Percentiles rank a stretch among this genome's conserved stretches.
Evolutionary conservation across 768 basidiomycete genomes (phyloP).

Genomic region (Erythrobasidium yunnanense): DNA sequence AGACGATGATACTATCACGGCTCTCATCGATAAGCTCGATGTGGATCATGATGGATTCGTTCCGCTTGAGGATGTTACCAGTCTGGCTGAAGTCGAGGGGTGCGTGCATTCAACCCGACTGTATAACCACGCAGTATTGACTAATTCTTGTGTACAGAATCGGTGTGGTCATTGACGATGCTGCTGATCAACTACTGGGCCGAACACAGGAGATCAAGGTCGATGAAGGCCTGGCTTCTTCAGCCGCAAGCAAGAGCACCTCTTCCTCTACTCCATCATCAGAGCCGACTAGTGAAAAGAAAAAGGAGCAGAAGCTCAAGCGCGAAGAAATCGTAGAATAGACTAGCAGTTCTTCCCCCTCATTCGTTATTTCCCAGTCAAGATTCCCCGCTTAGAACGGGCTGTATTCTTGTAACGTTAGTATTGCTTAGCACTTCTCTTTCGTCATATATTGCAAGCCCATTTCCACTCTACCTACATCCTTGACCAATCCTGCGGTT

Average conservation of each 20-base stretch:
- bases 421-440: too few relatives aligned
- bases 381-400: too few relatives aligned
- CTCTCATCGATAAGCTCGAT: slow-evolving; percentile 83
- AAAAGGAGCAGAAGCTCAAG: slow-evolving; percentile 22
- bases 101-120: slow-evolving; percentile 47
- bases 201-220: background rate
- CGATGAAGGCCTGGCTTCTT: slow-evolving; percentile 7
- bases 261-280: background rate
- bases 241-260: background rate
- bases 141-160: background rate
- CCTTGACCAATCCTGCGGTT: too few relatives aligned
- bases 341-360: background rate
- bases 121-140: background rate
- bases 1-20: slow-evolving; percentile 73
- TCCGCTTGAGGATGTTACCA: slow-evolving; percentile 89
- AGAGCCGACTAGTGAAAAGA: background rate
- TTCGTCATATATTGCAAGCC: too few relatives aligned
- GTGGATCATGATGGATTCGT: slow-evolving; percentile 93
- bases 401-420: too few relatives aligned
- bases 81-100: slow-evolving; percentile 61
- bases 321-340: slow-evolving; percentile 22
- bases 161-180: slow-evolving; percentile 22
- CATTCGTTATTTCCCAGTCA: too few relatives aligned
- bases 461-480: too few relatives aligned
- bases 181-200: slow-evolving; percentile 6